These are phyloP conservation scores for Pseudoneurospora amorphoporcata DNA, from an alignment of 495 filamentous ascomycete species.

Conservation along the genomic window DNA sequence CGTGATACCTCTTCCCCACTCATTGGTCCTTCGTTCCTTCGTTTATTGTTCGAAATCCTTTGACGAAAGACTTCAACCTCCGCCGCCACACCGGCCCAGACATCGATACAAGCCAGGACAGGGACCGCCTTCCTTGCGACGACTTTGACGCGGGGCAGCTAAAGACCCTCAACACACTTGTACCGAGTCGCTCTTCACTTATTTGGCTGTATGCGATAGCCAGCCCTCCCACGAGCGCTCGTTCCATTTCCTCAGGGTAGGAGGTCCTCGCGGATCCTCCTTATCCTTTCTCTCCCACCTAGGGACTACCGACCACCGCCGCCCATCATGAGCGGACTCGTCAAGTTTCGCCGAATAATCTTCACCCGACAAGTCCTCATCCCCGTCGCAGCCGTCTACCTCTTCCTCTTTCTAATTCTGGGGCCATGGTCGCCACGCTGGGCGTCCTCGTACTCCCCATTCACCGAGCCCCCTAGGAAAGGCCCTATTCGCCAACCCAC, in stretches of 20 bases:
- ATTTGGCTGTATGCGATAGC: not conserved
- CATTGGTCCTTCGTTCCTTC: not conserved
- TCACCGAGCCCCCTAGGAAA: conserved; percentile 8
- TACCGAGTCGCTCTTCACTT: not conserved
- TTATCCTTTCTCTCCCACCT: not conserved
- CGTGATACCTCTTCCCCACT: not conserved
- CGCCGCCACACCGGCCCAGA: not conserved
- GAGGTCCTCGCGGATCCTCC: not conserved
- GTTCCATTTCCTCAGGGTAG: not conserved
- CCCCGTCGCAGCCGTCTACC: conserved; percentile 6
- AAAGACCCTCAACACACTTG: not conserved
- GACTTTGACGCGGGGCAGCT: not conserved
- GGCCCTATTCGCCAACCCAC: conserved; percentile 6
- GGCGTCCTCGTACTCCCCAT: conserved; percentile 6
- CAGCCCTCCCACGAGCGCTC: not conserved
- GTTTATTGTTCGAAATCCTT: not conserved
- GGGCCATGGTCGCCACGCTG: conserved; percentile 5
- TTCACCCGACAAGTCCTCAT: conserved; percentile 14
- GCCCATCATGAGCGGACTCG: conserved; percentile 1
- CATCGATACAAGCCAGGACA: not conserved
- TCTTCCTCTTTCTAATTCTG: conserved; percentile 11
- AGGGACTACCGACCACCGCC: not conserved
- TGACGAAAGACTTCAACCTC: not conserved
- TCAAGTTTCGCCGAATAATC: conserved; percentile 11
- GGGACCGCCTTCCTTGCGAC: not conserved